Base-by-base conservation (phyloP, 352 stramenopile genomes). In the Globisporangium paroecandrum region DNA sequence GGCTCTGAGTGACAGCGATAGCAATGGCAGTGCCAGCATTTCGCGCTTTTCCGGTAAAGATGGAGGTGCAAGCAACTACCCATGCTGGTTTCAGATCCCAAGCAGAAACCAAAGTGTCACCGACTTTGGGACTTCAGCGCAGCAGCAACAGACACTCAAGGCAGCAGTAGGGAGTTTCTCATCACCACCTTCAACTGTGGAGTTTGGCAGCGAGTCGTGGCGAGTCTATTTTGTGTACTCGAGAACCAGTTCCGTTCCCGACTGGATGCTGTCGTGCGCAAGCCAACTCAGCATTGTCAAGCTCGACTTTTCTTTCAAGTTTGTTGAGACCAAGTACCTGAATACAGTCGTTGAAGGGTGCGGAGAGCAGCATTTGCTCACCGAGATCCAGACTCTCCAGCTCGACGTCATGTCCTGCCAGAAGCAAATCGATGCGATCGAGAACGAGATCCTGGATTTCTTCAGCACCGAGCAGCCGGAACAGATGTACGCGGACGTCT, bases 391-490 rank as follows among this genome's bases (percentile, higher is more conserved):
- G 15, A 66, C 79, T 4, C 65, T 90, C 0, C 65, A 77, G 22
- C 38, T 81, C 5, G 82, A 90, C n/a, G 76, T 75, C 41, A 51
- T 88, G 3, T 57, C 77, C 15, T 87, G 72, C 32, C 72, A 89
- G 6, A 77, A 89, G 43, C 83, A 92, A 58, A 79, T 86, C 5
- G 72, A 78, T 18, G 75, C 72, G 0, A 73, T 92, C 4, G 83
- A 92, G 60, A 77, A 82, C 57, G 80, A 92, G 20, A 62, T 92
- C 4, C 65, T 92, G 4, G 80, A 86, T 8, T 89, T 90, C 38
- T 82, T 92, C 24, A 76, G 71, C 38, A 66, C 70, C 0, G 76
- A 89, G 32, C 61, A 79, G 2, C 66, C 78, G 0, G 69, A 72
- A 4, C 18, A 69, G 0, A 73, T 90, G 8, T 90, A 85, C 49